Percentiles rank a stretch among this genome's conserved stretches.
Evolutionary conservation across 1,284 basidiomycete species (phyloP).

Genomic region (Xanthoconium separans): DNA sequence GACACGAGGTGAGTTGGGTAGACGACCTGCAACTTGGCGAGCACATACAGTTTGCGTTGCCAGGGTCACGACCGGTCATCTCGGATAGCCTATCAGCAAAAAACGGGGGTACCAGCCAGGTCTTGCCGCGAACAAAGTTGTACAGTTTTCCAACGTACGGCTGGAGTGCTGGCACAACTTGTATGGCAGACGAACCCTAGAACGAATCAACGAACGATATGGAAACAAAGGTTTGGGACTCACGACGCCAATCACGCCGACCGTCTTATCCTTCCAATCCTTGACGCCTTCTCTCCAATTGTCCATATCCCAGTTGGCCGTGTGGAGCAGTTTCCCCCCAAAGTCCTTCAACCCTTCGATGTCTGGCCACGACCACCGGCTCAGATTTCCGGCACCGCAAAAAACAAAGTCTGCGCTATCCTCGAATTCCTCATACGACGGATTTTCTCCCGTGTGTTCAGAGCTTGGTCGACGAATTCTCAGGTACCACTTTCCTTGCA

Average conservation of each 20-base stretch:
- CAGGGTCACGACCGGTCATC: constrained; percentile 37
- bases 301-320: constrained; percentile 53
- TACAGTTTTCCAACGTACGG: constrained; percentile 48
- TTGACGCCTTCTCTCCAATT: constrained; percentile 47
- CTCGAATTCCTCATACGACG: constrained; percentile 42
- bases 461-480: constrained; percentile 41
- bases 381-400: constrained; percentile 48
- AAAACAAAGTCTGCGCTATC: constrained; percentile 55
- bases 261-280: constrained; percentile 52
- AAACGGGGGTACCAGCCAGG: constrained; percentile 59
- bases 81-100: constrained; percentile 39
- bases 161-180: constrained; percentile 60
- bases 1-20: background rate
- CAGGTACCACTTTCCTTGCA: constrained; percentile 52
- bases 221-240: constrained; percentile 15
- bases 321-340: constrained; percentile 52
- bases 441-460: constrained; percentile 14
- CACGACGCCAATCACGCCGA: constrained; percentile 64
- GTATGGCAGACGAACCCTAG: constrained; percentile 65
- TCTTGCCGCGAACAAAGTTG: constrained; percentile 61
- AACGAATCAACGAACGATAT: background rate
- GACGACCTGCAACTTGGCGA: background rate
- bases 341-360: constrained; percentile 53
- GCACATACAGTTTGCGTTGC: constrained; percentile 44
- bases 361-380: constrained; percentile 59